Base-by-base conservation (phyloP, 2,329 filamentous ascomycete species). In the Fusarium odoratissimum region DNA sequence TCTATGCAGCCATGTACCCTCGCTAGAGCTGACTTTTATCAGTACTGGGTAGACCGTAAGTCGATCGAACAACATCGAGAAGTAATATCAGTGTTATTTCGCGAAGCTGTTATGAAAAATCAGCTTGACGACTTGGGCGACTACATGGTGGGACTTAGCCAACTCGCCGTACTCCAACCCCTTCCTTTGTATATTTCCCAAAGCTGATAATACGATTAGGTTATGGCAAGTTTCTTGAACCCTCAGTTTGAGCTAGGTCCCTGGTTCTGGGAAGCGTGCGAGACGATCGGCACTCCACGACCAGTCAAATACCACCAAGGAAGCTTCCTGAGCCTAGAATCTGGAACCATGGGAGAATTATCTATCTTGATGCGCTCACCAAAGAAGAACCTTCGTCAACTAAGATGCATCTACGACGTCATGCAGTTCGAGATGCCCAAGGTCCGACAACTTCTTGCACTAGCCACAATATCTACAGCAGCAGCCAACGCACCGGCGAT, bases 211-310 rank as follows among this genome's bases (percentile, higher is more conserved):
- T 2, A 4, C 2, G 3, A 28, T 31, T 8, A 77, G 75, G 60
- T 67, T 3, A 62, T 71, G 7, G 57, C 69, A 8, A 74, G 71
- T n/a, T 63, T 76, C 9, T n/a, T 76, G 1, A 75, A 74, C 17
- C 67, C 72, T 2, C 45, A 41, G 3, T 60, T 77, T 21, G 60
- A 64, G 11, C 25, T 77, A 1, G 75, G 70, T 4, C 45, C 55
- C 1, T 77, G 75, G 75, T 77, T 77, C 38, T 77, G 74, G 74
- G 61, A 77, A 35, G 70, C 70, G 6, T 73, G 70, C 5, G 51
- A 52, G 13, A n/a, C 28, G 1, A 56, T 56, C 38, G 54, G 57
- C 8, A 70, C 41, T 6, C 60, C 62, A 6, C 65, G 75, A 0
- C 73, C 75, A 4, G 44, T 70, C 14, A 55, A 48, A 11, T 75